Evolutionary conservation across 305 asterid genomes (phyloP).

Genomic region (Fraxinus angustifolia): DNA sequence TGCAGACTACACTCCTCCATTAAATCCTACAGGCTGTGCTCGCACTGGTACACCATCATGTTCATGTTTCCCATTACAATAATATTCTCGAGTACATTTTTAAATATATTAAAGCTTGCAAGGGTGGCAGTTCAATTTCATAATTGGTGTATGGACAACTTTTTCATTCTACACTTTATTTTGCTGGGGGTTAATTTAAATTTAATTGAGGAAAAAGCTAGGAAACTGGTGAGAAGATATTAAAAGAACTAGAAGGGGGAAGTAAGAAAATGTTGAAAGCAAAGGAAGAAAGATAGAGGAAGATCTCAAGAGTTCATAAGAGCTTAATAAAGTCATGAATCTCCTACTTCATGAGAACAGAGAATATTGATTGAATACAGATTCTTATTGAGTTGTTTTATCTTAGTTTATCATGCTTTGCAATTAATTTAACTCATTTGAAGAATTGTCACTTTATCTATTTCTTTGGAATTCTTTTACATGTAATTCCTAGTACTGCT

Average conservation of each 20-base stretch:
- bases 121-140: background rate
- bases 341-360: background rate
- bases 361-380: background rate
- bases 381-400: background rate
- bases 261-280: background rate
- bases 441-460: background rate
- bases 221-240: background rate
- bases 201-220: background rate
- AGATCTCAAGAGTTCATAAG: background rate
- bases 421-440: background rate
- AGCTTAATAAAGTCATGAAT: background rate
- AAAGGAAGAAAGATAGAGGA: background rate
- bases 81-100: background rate
- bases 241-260: background rate
- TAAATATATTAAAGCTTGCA: background rate
- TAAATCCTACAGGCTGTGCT: slow-evolving; percentile 89
- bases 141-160: background rate
- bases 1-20: slow-evolving; percentile 60
- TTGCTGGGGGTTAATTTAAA: background rate
- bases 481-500: background rate
- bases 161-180: background rate
- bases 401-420: background rate
- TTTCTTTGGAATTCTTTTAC: background rate
- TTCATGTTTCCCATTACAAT: slow-evolving; percentile 16
- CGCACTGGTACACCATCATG: slow-evolving; percentile 61